Evolutionary conservation across 2,329 filamentous ascomycete species (phyloP).

Genomic region (Aureobasidium leucospermi): DNA sequence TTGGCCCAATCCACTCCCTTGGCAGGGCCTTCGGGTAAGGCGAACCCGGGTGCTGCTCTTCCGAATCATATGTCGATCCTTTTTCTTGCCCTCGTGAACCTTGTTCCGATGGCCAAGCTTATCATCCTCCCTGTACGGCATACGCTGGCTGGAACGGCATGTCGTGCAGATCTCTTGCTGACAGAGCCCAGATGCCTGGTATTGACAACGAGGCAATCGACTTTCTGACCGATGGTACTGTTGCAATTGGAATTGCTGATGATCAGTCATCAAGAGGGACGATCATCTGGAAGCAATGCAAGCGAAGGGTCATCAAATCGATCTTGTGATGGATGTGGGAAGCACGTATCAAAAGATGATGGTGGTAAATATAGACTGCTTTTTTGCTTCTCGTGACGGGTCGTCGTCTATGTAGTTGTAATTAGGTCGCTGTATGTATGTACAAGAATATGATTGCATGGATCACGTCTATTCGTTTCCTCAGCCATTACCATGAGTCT

Average conservation of each 20-base stretch:
- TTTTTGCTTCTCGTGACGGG: background rate
- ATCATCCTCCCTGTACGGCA: background rate
- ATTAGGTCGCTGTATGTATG: background rate
- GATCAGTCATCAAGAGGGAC: no score
- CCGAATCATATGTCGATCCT: background rate
- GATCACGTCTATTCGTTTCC: background rate
- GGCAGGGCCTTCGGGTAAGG: background rate
- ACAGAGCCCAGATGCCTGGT: background rate
- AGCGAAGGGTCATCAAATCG: no score
- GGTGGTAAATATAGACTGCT: background rate
- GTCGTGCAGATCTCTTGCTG: background rate
- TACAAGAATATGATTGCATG: background rate
- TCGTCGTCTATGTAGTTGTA: background rate
- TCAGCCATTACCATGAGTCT: background rate
- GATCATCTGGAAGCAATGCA: no score
- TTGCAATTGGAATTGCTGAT: no score
- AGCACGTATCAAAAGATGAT: no score
- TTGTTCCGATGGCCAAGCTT: background rate
- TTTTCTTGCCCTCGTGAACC: background rate
- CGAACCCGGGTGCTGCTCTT: background rate
- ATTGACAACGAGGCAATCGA: background rate
- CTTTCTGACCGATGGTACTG: background rate
- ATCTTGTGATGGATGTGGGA: background rate
- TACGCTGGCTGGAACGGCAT: slow-evolving; percentile 2
- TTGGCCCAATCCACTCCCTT: background rate